Conservation (phyloP, 2,329 filamentous ascomycete genomes). For the Emericellopsis cladophorae region DNA sequence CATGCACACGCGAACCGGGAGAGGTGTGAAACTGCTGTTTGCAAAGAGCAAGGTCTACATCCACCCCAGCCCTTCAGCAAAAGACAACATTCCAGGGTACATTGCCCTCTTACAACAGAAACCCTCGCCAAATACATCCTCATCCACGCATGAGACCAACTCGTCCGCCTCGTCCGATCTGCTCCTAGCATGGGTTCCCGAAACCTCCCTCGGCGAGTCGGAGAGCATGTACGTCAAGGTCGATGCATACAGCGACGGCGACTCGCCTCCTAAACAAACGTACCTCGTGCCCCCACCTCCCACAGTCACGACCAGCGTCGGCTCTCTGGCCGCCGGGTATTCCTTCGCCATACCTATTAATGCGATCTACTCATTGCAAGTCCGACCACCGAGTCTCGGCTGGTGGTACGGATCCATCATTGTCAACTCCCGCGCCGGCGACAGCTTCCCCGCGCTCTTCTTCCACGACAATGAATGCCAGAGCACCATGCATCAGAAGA, state of each 20-base stretch:
- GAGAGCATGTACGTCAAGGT: conserved; percentile 91
- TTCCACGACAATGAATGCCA: conserved; percentile 97
- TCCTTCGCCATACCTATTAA: conserved; percentile 85
- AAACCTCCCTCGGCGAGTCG: conserved; percentile 74
- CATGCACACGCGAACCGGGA: conserved; percentile 61
- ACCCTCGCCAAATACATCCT: conserved; percentile 23
- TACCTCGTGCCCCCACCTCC: conserved; percentile 89
- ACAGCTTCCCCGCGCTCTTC: conserved; percentile 90
- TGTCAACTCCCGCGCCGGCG: conserved; percentile 80
- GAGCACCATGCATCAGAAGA: conserved; percentile 88
- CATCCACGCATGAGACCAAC: conserved; percentile 14
- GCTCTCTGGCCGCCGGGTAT: conserved; percentile 58
- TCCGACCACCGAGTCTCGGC: conserved; percentile 82
- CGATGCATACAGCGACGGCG: conserved; percentile 63
- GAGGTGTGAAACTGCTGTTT: conserved; percentile 84
- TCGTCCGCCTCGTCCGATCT: conserved; percentile 54
- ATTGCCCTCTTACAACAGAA: conserved; percentile 91
- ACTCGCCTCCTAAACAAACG: conserved; percentile 70
- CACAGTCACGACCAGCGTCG: conserved; percentile 64
- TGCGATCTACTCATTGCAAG: conserved; percentile 79
- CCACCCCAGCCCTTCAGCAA: conserved; percentile 82
- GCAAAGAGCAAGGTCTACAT: conserved; percentile 99
- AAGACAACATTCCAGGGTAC: conserved; percentile 92
- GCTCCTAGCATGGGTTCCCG: conserved; percentile 86
- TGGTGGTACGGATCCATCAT: conserved; percentile 98